These are phyloP conservation scores for Cinnamomum chago DNA, from an alignment of 164 flowering plant species.

Conservation along the genomic window DNA sequence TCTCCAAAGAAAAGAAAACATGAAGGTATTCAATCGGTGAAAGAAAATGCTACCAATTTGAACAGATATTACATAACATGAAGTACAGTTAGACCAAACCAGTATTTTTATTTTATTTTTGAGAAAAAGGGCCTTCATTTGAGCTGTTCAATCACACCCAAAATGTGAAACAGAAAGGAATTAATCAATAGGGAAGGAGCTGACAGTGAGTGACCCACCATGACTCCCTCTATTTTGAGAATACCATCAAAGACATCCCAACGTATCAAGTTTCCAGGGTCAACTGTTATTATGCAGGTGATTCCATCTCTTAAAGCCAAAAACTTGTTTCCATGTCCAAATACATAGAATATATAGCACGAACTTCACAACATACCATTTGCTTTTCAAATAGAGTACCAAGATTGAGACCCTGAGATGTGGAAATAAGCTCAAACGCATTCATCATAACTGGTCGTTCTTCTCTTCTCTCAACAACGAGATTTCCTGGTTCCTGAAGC, in stretches of 20 bases:
- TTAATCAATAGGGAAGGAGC: background rate
- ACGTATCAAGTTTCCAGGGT: background rate
- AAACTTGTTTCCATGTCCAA: background rate
- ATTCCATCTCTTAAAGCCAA: background rate
- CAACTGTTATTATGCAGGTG: background rate
- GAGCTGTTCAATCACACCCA: background rate
- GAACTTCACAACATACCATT: constrained; percentile 44
- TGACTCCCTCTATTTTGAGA: background rate
- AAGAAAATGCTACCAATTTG: too few relatives aligned
- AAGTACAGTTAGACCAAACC: too few relatives aligned
- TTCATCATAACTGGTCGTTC: constrained; percentile 79
- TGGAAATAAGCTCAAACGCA: constrained; percentile 95
- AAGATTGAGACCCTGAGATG: constrained; percentile 94
- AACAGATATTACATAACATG: too few relatives aligned
- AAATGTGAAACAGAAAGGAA: background rate
- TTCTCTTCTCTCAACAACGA: constrained; percentile 88
- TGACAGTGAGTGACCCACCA: background rate
- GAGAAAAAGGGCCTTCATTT: too few relatives aligned
- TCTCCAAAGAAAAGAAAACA: too few relatives aligned
- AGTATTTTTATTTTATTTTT: too few relatives aligned
- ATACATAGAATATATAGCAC: background rate
- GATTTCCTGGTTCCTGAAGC: constrained; percentile 54
- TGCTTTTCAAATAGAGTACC: constrained; percentile 78
- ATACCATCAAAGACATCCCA: background rate
- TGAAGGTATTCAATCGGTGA: too few relatives aligned